Evolutionary conservation across 352 stramenopile species (phyloP).

Genomic region (Phytophthora ramorum): DNA sequence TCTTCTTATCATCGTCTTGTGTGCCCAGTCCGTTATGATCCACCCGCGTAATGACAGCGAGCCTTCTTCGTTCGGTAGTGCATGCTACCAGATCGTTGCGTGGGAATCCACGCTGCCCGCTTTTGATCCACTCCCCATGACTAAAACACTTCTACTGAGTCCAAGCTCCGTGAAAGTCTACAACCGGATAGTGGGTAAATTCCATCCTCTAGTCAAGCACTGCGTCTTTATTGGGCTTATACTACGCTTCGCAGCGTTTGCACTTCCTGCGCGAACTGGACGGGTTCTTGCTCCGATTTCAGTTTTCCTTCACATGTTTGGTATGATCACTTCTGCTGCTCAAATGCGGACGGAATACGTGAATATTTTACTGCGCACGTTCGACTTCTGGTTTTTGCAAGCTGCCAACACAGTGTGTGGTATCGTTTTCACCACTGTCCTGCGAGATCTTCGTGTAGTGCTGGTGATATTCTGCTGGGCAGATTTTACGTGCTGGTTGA

Average conservation of each 20-base stretch:
- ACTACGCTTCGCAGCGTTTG: not conserved
- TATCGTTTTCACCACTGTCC: constrained; percentile 1
- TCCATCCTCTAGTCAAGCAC: not conserved
- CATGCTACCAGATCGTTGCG: constrained; percentile 17
- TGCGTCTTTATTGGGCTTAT: not conserved
- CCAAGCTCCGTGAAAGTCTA: constrained; percentile 9
- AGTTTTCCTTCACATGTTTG: constrained; percentile 2
- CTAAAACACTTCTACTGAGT: constrained; percentile 21
- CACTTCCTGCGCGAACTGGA: not conserved
- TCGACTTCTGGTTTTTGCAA: constrained; percentile 23
- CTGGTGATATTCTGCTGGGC: constrained; percentile 8
- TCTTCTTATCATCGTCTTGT: not conserved
- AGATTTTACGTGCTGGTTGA: not conserved
- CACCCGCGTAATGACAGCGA: not conserved
- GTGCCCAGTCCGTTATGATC: constrained; percentile 4
- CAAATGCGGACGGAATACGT: constrained; percentile 5
- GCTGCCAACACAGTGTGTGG: constrained; percentile 10
- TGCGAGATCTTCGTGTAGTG: constrained; percentile 10
- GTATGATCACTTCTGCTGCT: not conserved
- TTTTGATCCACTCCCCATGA: constrained; percentile 12
- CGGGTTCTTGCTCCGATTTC: constrained; percentile 3
- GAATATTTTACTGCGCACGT: constrained; percentile 5
- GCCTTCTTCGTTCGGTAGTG: not conserved
- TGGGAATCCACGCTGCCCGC: constrained; percentile 10
- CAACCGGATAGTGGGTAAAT: not conserved